A percentile compares a stretch with the other conserved stretches of the same genome.
phyloP scores from a whole-genome alignment of 768 basidiomycete genomes.

The Termitomyces sp. region DNA sequence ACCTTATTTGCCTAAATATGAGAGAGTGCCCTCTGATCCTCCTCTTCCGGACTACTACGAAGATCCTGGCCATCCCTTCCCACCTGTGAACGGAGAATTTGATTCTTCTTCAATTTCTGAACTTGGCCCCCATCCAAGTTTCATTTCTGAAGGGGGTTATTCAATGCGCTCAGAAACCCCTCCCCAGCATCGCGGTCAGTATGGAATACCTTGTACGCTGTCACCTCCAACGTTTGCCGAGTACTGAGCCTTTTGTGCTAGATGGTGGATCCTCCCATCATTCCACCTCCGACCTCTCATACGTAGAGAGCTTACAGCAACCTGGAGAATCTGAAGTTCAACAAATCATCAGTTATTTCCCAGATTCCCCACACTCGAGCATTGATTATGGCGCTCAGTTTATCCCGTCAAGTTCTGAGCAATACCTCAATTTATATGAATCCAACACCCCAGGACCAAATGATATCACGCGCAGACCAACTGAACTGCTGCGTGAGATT shows the following conservation, averaged over 20 bases:
- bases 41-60: conserved; percentile 3
- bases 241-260: neutral
- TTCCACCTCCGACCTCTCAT: conserved; percentile 14
- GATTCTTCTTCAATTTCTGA: neutral
- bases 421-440: conserved; percentile 5
- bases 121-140: conserved; percentile 1
- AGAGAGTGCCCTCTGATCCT: conserved; percentile 2
- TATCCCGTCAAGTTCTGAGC: conserved; percentile 4
- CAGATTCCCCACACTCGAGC: conserved; percentile 1
- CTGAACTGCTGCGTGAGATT: conserved; percentile 12
- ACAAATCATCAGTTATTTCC: neutral
- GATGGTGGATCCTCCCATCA: conserved; percentile 1
- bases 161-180: neutral
- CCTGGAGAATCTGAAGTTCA: neutral
- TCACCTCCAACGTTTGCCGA: neutral
- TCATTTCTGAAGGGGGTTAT: neutral
- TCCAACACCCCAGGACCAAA: conserved; percentile 12
- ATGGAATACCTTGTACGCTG: neutral
- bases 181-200: neutral
- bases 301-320: conserved; percentile 5
- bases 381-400: neutral
- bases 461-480: conserved; percentile 11
- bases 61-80: neutral
- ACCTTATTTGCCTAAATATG: conserved; percentile 7
- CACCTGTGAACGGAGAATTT: neutral